Percentiles rank a stretch among this genome's conserved stretches.
phyloP scores from a whole-genome alignment of 495 filamentous ascomycete species.

The Acidomyces sp. region DNA sequence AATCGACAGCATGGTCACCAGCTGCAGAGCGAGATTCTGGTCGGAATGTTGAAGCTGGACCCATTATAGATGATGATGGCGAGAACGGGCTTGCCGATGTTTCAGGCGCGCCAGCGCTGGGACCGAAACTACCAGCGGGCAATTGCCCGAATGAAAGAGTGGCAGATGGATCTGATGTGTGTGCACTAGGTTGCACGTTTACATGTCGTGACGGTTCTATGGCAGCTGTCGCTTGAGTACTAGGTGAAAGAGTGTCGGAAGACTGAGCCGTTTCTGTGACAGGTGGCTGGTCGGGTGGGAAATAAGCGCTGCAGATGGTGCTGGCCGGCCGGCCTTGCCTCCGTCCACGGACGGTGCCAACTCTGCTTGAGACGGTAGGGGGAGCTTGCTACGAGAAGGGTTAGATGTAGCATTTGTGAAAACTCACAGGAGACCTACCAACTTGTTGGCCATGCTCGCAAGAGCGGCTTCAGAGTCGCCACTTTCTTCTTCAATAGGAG shows the following conservation, averaged over 20 bases:
- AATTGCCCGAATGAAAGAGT: neutral
- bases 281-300: conserved; percentile 33
- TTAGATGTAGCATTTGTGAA: conserved; percentile 19
- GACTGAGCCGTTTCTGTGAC: too few species aligned
- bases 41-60: conserved; percentile 6
- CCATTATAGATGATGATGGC: conserved; percentile 4
- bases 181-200: neutral
- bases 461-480: conserved; percentile 76
- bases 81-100: conserved; percentile 7
- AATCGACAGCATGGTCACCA: conserved; percentile 56
- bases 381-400: conserved; percentile 39
- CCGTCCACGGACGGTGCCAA: conserved; percentile 71
- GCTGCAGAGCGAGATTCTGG: conserved; percentile 13
- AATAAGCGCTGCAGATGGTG: conserved; percentile 45
- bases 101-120: too few species aligned
- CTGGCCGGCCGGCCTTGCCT: conserved; percentile 56
- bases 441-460: conserved; percentile 78
- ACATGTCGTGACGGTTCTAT: conserved; percentile 3
- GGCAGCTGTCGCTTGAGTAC: too few species aligned
- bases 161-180: conserved; percentile 1
- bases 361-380: conserved; percentile 41
- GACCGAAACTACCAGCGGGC: neutral
- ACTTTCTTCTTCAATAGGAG: conserved; percentile 88
- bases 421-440: conserved; percentile 38
- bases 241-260: too few species aligned